Evolutionary conservation across 1,139 yeast species (phyloP), one percentile per base, ranked within the genome.

Genomic region (Debaryomyces udenii): DNA sequence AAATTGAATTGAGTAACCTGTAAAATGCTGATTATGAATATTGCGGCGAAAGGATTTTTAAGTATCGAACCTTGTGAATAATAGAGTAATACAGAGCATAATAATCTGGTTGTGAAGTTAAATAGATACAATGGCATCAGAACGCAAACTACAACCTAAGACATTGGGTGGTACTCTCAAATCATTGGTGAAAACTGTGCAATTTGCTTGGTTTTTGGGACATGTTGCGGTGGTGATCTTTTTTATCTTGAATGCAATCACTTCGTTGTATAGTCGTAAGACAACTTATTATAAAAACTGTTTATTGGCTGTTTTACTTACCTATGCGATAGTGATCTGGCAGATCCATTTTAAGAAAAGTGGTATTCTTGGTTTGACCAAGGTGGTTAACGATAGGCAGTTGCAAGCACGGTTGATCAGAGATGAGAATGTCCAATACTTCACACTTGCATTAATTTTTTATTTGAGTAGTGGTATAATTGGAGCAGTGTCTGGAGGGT

Each of bases 141-240:
- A 26, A 26, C 28, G 28, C 10, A 26, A 36, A 28, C 13, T 36
- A 32, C 35, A 36, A 27, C 32, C 35, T n/a, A 39, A 32, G n/a
- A 29, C 42, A 6, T 28, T 42, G n/a, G 33, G 24, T 13, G 32
- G 29, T 31, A 39, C 38, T 7, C 16, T 42, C 18, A 13, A 27
- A 27, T 10, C 27, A 16, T 55, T 71, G 37, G 51, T 60, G 33
- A 60, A 54, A 41, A 66, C 76, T 1, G 73, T 73, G 28, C 81
- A 78, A 51, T 75, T 78, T 51, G 76, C 74, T 50, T 78, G 83
- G 83, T 78, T 70, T 47, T 43, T 75, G 35, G 78, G 80, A 10
- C 80, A 77, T 54, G 64, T 70, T 6, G 52, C 61, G 17, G 72
- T 72, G 5, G 49, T 76, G 2, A 41, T 62, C 17, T 69, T 62